Evolutionary conservation across 2,329 filamentous ascomycete species (phyloP).

Genomic region (Pestalotiopsis sp.): DNA sequence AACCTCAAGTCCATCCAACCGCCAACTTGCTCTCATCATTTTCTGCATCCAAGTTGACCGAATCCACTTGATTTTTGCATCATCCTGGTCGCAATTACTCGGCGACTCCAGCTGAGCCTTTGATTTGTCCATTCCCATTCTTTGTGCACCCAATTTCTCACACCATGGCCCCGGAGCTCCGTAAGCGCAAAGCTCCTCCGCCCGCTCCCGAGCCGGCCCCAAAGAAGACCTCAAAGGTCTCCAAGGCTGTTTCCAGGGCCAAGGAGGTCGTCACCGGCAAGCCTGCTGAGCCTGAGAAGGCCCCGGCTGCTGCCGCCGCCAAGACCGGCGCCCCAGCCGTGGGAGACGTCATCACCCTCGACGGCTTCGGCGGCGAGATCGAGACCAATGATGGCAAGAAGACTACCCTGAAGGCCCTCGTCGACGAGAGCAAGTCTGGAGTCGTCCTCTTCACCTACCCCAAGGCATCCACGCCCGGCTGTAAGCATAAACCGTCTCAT

Average conservation of each 20-base stretch:
- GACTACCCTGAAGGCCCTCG: constrained; percentile 77
- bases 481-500: constrained; percentile 60
- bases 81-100: constrained; percentile 20
- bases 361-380: constrained; percentile 70
- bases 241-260: constrained; percentile 40
- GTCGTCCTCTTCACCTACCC: constrained; percentile 96
- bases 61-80: constrained; percentile 14
- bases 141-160: constrained; percentile 15
- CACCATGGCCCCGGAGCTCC: constrained; percentile 44
- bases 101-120: constrained; percentile 19
- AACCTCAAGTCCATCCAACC: constrained; percentile 26
- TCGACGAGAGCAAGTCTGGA: constrained; percentile 81
- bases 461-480: constrained; percentile 90
- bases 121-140: constrained; percentile 12
- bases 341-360: constrained; percentile 58
- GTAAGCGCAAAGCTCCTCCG: constrained; percentile 48
- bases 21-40: constrained; percentile 21
- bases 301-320: constrained; percentile 13
- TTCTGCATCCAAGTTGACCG: constrained; percentile 18
- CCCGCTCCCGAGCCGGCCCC: constrained; percentile 39
- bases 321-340: constrained; percentile 48
- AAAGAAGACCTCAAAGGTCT: constrained; percentile 43
- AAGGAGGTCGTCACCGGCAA: constrained; percentile 37
- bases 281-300: constrained; percentile 25
- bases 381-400: constrained; percentile 83